phyloP scores from a whole-genome alignment of 805 yeast genomes.

The Helenozyma rhizophorensis region DNA sequence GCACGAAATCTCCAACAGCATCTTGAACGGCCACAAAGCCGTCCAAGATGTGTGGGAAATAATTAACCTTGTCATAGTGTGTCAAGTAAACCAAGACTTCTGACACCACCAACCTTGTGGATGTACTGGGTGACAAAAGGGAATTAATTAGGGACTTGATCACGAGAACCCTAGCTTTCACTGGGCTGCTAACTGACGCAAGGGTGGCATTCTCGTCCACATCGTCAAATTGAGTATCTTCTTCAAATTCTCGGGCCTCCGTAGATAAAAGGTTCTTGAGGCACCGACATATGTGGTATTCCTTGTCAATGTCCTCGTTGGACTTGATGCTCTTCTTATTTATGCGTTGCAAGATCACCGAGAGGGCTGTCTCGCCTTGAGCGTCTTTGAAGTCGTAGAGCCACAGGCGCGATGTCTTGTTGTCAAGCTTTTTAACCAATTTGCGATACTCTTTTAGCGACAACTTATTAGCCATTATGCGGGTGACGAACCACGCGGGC shows the following conservation, averaged over 20 bases:
- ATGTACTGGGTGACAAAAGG: conserved; percentile 35
- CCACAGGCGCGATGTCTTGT: conserved; percentile 26
- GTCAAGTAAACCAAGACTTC: conserved; percentile 37
- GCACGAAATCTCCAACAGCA: conserved; percentile 27
- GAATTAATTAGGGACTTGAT: conserved; percentile 35
- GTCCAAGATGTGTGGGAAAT: conserved; percentile 25
- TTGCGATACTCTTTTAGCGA: conserved; percentile 29
- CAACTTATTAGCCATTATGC: conserved; percentile 32
- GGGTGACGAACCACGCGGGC: conserved; percentile 38
- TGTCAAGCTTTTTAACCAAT: conserved; percentile 29
- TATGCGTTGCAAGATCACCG: conserved; percentile 34
- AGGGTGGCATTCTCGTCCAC: conserved; percentile 3
- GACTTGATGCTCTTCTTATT: conserved; percentile 41
- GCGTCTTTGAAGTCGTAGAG: conserved; percentile 29
- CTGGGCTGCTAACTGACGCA: no score
- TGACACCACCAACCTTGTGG: conserved; percentile 38
- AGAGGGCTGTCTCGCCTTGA: conserved; percentile 41
- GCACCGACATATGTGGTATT: conserved; percentile 34
- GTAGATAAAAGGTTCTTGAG: conserved; percentile 30
- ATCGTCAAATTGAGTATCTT: conserved; percentile 6
- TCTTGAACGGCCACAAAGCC: conserved; percentile 33
- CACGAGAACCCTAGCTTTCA: conserved; percentile 27
- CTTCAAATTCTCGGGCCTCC: conserved; percentile 13
- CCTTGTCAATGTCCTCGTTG: conserved; percentile 41
- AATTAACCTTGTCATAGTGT: conserved; percentile 16